Evolutionary conservation across 192 early-diverging fungal genomes (phyloP).

Genomic region (Coemansia sp.): DNA sequence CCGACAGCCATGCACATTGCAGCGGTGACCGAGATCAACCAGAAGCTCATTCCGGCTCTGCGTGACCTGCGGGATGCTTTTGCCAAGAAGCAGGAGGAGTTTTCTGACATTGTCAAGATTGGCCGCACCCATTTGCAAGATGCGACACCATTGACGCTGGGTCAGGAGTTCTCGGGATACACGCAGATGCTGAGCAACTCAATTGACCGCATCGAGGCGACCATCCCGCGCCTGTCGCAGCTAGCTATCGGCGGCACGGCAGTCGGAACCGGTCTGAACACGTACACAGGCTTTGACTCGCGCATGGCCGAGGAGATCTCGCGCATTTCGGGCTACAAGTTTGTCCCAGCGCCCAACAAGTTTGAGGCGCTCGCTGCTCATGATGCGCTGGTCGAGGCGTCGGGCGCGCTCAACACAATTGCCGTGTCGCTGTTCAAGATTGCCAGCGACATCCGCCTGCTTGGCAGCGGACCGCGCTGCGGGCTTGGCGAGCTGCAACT

Average conservation of each 20-base stretch:
- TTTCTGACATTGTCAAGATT: conserved; percentile 96
- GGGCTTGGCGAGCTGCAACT: conserved; percentile 94
- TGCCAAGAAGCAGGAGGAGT: conserved; percentile 73
- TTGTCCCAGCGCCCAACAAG: conserved; percentile 98
- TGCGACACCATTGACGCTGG: conserved; percentile 95
- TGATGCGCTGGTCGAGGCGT: conserved; percentile 96
- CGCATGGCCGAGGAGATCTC: conserved; percentile 89
- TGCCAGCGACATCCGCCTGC: conserved; percentile 96
- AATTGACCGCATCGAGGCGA: conserved; percentile 81
- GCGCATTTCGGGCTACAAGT: conserved; percentile 81
- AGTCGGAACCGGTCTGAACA: conserved; percentile 97
- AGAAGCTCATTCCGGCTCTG: conserved; percentile 83
- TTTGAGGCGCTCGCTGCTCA: conserved; percentile 99
- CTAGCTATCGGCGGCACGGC: conserved; percentile 97
- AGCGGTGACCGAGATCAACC: conserved; percentile 83
- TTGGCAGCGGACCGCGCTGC: conserved; percentile 97
- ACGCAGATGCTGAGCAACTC: conserved; percentile 86
- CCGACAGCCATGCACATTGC: conserved; percentile 99
- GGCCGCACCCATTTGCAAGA: conserved; percentile 98
- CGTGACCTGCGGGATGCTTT: conserved; percentile 78
- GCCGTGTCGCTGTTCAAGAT: conserved; percentile 98
- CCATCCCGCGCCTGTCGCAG: conserved; percentile 84
- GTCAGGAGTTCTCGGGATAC: conserved; percentile 99
- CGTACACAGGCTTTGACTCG: conserved; percentile 86
- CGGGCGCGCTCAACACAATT: conserved; percentile 91